Percentiles rank a stretch among this genome's conserved stretches.
These are phyloP conservation scores for Spencermartinsiella europaea DNA, from an alignment of 805 yeast species.

Conservation along the genomic window DNA sequence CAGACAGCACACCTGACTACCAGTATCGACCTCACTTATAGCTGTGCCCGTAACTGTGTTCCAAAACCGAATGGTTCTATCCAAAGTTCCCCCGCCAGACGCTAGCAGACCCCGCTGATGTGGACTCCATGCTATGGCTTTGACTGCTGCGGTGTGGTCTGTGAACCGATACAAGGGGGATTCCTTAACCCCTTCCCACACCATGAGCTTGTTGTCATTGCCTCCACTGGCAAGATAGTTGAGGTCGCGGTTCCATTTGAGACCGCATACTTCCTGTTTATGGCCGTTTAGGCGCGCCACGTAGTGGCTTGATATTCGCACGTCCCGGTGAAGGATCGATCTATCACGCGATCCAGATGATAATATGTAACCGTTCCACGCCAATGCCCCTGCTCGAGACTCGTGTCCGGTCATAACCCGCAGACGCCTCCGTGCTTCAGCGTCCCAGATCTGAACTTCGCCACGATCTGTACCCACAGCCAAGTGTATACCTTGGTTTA, in stretches of 20 bases:
- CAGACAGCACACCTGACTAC: constrained; percentile 93
- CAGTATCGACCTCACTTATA: constrained; percentile 81
- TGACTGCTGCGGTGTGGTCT: constrained; percentile 92
- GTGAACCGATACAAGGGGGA: constrained; percentile 67
- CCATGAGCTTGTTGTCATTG: constrained; percentile 78
- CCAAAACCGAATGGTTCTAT: constrained; percentile 86
- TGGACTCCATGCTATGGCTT: constrained; percentile 97
- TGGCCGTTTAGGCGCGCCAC: constrained; percentile 68
- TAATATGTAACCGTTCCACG: constrained; percentile 91
- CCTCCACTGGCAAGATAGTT: constrained; percentile 94
- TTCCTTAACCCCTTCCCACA: constrained; percentile 76
- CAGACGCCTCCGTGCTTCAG: constrained; percentile 66
- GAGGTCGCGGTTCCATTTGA: constrained; percentile 88
- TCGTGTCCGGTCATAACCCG: constrained; percentile 91
- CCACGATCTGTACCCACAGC: constrained; percentile 91
- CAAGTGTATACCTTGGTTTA: constrained; percentile 87
- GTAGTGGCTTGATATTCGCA: constrained; percentile 77
- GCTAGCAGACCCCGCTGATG: constrained; percentile 92
- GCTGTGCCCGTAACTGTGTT: constrained; percentile 75
- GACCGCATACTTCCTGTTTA: constrained; percentile 93
- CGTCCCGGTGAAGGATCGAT: constrained; percentile 83
- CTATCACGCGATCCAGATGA: constrained; percentile 86
- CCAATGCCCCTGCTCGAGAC: constrained; percentile 75
- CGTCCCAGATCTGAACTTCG: constrained; percentile 92
- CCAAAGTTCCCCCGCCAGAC: constrained; percentile 96